These are phyloP conservation scores for Platismatia glauca DNA, from an alignment of 495 filamentous ascomycete species.

Conservation along the genomic window DNA sequence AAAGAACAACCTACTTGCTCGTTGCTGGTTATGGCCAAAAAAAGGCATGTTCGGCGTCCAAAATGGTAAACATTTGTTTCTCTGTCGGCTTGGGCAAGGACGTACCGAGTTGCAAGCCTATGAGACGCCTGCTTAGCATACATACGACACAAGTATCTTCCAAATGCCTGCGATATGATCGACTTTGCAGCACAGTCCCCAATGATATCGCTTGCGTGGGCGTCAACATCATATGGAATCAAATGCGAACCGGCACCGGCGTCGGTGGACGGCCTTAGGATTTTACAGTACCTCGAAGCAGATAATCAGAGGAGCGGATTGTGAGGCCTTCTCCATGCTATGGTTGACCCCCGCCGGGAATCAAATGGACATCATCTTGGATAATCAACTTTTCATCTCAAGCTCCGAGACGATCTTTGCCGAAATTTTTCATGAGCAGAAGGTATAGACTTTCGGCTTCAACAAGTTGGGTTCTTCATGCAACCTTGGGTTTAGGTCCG, in stretches of 20 bases:
- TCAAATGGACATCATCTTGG: no score
- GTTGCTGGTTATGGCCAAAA: background rate
- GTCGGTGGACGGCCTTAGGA: background rate
- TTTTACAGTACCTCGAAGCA: background rate
- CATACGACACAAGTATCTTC: no score
- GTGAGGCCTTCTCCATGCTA: no score
- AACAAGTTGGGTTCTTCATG: no score
- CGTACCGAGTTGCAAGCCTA: background rate
- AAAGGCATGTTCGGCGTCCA: background rate
- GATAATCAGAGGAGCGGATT: background rate
- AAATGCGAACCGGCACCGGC: background rate
- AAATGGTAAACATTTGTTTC: background rate
- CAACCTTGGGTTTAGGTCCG: background rate
- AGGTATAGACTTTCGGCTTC: no score
- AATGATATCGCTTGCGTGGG: background rate
- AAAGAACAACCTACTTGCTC: background rate
- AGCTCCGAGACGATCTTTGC: background rate
- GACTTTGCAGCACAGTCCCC: background rate
- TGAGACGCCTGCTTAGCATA: no score
- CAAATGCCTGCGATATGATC: background rate
- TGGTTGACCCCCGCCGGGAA: background rate
- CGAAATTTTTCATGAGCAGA: background rate
- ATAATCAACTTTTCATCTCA: background rate
- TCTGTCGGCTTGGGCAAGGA: background rate
- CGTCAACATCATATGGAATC: background rate